phyloP scores from a whole-genome alignment of 108 stramenopile genomes.

The Fistulifera solaris region DNA sequence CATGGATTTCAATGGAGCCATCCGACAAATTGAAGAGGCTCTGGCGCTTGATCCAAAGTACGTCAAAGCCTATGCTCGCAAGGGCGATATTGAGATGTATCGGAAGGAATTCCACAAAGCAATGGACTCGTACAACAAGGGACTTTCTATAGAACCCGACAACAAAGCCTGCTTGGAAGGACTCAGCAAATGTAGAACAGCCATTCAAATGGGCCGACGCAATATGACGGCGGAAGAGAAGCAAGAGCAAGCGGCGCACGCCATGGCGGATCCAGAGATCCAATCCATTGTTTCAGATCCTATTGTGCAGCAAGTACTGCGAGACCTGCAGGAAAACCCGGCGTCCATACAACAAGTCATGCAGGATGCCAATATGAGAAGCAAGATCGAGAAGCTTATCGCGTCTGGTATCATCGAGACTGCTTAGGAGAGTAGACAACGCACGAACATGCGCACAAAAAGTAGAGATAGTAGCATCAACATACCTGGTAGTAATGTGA shows the following conservation, averaged over 20 bases:
- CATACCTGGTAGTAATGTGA: no score
- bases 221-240: constrained; percentile 87
- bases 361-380: constrained; percentile 73
- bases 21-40: constrained; percentile 88
- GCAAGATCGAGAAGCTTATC: constrained; percentile 97
- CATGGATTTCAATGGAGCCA: constrained; percentile 95
- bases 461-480: no score
- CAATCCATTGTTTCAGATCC: constrained; percentile 94
- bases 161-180: constrained; percentile 92
- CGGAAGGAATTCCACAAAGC: constrained; percentile 99
- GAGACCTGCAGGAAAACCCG: constrained; percentile 92
- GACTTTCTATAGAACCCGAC: constrained; percentile 78
- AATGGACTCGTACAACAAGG: constrained; percentile 89
- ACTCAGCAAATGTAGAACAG: constrained; percentile 60
- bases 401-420: constrained; percentile 95
- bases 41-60: constrained; percentile 95
- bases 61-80: constrained; percentile 97
- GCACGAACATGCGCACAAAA: not conserved
- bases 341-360: constrained; percentile 86
- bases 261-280: constrained; percentile 99
- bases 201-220: constrained; percentile 69
- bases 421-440: constrained; percentile 12
- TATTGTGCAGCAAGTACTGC: constrained; percentile 89
- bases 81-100: constrained; percentile 96
- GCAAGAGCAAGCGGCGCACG: constrained; percentile 90